Percentiles rank a stretch among this genome's conserved stretches.
phyloP scores from a whole-genome alignment of 306 rosid species.

The Crotalaria pallida region DNA sequence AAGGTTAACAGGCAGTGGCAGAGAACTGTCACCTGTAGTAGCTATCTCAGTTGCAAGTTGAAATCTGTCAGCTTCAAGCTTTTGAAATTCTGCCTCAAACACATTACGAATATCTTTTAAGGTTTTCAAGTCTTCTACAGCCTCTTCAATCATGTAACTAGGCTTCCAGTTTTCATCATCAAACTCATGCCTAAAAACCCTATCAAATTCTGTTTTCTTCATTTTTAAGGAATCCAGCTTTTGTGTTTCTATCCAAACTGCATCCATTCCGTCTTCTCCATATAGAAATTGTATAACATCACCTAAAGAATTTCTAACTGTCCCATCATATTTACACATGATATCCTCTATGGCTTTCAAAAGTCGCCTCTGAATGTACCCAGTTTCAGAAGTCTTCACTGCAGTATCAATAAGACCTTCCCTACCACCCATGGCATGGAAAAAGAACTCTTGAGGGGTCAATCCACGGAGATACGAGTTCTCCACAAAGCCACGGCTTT shows the following conservation, averaged over 20 bases:
- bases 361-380: conserved; percentile 94
- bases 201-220: conserved; percentile 82
- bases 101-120: conserved; percentile 90
- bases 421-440: conserved; percentile 99
- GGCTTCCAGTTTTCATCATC: conserved; percentile 97
- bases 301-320: conserved; percentile 95
- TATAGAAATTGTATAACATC: conserved; percentile 97
- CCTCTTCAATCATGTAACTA: conserved; percentile 87
- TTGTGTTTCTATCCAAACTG: conserved; percentile 97
- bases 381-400: conserved; percentile 97
- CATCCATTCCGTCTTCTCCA: conserved; percentile 99
- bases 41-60: conserved; percentile 90
- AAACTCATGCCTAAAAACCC: conserved; percentile 75
- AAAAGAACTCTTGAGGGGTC: conserved; percentile 98
- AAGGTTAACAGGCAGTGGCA: conserved; percentile 93
- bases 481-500: conserved; percentile 99
- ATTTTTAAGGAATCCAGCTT: conserved; percentile 91
- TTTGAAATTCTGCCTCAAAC: conserved; percentile 91
- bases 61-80: conserved; percentile 78
- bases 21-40: conserved; percentile 76
- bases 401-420: conserved; percentile 99
- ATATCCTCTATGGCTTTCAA: conserved; percentile 99
- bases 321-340: conserved; percentile 98
- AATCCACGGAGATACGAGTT: conserved; percentile 94
- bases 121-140: conserved; percentile 91